phyloP scores from a whole-genome alignment of 2,329 filamentous ascomycete genomes.

The Aureobasidium uvarum region DNA sequence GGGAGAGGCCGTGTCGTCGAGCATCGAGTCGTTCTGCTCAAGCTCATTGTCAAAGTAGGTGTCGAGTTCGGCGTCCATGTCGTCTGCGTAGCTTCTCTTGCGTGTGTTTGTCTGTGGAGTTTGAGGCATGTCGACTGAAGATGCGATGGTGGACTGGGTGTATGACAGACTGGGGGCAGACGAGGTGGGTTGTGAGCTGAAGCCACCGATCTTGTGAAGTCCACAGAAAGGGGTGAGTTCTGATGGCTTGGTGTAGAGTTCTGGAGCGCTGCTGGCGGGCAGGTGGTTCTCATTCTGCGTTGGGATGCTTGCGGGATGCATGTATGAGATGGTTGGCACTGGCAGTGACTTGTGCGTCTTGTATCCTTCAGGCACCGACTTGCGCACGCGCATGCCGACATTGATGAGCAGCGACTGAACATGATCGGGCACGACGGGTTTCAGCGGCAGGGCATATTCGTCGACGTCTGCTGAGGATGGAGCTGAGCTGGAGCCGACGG shows the following conservation, averaged over 20 bases:
- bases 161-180: constrained; percentile 38
- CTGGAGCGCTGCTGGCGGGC: constrained; percentile 1
- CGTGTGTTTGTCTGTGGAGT: constrained; percentile 28
- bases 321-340: constrained; percentile 15
- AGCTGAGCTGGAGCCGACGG: constrained; percentile 26
- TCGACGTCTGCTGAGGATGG: constrained; percentile 3
- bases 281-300: not conserved
- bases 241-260: constrained; percentile 36
- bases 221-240: constrained; percentile 81
- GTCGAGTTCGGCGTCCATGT: constrained; percentile 40
- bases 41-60: constrained; percentile 35
- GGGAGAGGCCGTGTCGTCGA: not conserved
- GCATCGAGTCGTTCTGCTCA: constrained; percentile 9
- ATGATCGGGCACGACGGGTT: constrained; percentile 57
- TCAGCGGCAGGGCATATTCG: constrained; percentile 34
- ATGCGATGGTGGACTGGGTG: constrained; percentile 42
- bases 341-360: constrained; percentile 62
- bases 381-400: constrained; percentile 92
- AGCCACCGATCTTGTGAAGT: constrained; percentile 70
- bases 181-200: constrained; percentile 56
- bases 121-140: constrained; percentile 40
- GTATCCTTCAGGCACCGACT: constrained; percentile 90
- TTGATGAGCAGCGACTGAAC: constrained; percentile 81
- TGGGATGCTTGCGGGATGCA: constrained; percentile 18
- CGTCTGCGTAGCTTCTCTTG: constrained; percentile 41